phyloP scores from a whole-genome alignment of 306 rosid genomes.

The Cicer arietinum region DNA sequence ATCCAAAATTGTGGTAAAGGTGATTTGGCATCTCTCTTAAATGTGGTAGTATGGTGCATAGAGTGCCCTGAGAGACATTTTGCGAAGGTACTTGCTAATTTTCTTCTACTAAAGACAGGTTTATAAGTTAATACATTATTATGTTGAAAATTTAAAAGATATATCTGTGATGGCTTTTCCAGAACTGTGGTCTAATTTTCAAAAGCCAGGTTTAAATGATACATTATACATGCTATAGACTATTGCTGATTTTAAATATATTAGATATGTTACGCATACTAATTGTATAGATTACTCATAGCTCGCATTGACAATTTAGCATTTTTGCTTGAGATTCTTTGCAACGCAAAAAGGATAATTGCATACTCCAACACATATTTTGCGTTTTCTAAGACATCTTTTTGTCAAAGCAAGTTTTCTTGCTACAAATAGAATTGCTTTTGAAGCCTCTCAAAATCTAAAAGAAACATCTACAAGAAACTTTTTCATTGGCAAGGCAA shows the following conservation, averaged over 20 bases:
- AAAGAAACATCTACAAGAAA: neutral
- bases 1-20: constrained; percentile 61
- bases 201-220: neutral
- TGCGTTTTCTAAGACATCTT: neutral
- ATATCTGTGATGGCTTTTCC: neutral
- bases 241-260: neutral
- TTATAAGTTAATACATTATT: constrained; percentile 15
- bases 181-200: no score
- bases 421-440: neutral
- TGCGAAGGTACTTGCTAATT: constrained; percentile 67
- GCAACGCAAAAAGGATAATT: neutral
- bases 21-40: constrained; percentile 64
- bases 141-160: neutral
- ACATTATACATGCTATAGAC: constrained; percentile 5
- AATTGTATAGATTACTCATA: neutral
- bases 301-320: neutral
- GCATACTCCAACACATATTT: neutral
- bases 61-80: constrained; percentile 83
- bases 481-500: neutral
- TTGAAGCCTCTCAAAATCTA: neutral
- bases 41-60: constrained; percentile 62
- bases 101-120: constrained; percentile 5
- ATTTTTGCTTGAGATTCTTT: neutral
- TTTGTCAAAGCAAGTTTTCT: neutral
- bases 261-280: neutral